These are phyloP conservation scores for Penicillium silybi DNA, from an alignment of 495 filamentous ascomycete species.

Conservation along the genomic window DNA sequence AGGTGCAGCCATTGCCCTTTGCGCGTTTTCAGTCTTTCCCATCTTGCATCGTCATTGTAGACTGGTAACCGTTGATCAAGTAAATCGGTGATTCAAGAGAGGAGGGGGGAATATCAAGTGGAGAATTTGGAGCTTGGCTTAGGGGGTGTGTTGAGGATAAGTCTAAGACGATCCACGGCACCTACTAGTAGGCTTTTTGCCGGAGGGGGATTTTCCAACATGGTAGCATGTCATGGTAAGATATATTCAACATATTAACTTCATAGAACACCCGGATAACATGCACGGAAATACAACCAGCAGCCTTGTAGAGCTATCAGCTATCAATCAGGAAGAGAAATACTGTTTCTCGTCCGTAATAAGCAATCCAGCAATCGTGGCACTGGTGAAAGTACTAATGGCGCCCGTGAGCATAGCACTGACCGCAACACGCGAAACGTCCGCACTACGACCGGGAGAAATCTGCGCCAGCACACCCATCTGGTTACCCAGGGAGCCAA, in stretches of 20 bases:
- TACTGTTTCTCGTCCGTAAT: conserved; percentile 53
- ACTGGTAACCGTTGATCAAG: background rate
- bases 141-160: too few species aligned
- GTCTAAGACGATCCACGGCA: too few species aligned
- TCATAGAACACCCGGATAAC: background rate
- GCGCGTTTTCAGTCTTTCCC: background rate
- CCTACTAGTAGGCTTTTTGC: too few species aligned
- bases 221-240: too few species aligned
- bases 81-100: background rate
- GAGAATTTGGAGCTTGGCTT: background rate
- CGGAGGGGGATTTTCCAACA: too few species aligned
- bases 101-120: background rate
- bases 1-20: background rate
- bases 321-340: conserved; percentile 11
- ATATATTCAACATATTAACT: background rate
- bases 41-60: background rate
- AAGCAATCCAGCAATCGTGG: conserved; percentile 73
- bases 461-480: conserved; percentile 83
- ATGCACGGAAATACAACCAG: background rate
- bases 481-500: conserved; percentile 78
- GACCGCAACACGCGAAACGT: conserved; percentile 71
- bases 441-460: conserved; percentile 64
- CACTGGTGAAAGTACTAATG: conserved; percentile 74
- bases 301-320: background rate
- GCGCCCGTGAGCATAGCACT: conserved; percentile 76